Base-by-base conservation (phyloP, 176 grass and related monocot species). In the Zoysia pacifica region DNA sequence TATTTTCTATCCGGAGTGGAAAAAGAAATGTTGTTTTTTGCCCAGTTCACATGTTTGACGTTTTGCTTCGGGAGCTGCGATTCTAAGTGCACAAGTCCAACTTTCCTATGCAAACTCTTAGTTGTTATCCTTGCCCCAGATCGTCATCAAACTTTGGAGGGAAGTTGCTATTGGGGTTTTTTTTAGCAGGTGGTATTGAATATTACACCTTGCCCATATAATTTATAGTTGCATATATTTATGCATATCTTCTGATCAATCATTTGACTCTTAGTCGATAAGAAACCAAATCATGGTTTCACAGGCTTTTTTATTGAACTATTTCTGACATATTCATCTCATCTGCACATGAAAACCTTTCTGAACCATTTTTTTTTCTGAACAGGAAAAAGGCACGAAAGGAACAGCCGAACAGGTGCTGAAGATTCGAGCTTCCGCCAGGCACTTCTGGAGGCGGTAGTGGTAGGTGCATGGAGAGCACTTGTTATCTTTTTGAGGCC, bases 381-480 rank as follows among this genome's bases (percentile, higher is more conserved):
- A 72, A 59, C 42, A 67, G 59, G 78, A 28, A 61, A 72, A 78
- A 67, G 50, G 40, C 43, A 15, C 43, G 47, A 85, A 89, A 89
- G 82, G 59, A 89, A 77, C 77, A 10, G 11, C 2, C 58, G 70
- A 89, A 65, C 41, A 19, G 56, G n/a, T 53, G 49, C 77, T 77
- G 49, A 81, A 85, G 87, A 85, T 81, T 85, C 82, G 40, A 80
- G 77, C 73, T 19, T 82, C 48, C 15, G 14, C 38, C 43, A 81
- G 56, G 78, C 81, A 76, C 70, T 79, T 83, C 42, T 63, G 77
- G 65, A 58, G 64, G 64, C 7, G 41, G 50, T 72, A 82, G 83
- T 78, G 83, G 87, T 74, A 78, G 78, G 73, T 85, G 64, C 83
- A 77, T 85, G 82, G 10, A 18, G 74, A 71, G 87, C 87, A 89